Percentiles rank a stretch among this genome's conserved stretches.
phyloP scores from a whole-genome alignment of 129 eudicot species.

The Saussurea involucrata region DNA sequence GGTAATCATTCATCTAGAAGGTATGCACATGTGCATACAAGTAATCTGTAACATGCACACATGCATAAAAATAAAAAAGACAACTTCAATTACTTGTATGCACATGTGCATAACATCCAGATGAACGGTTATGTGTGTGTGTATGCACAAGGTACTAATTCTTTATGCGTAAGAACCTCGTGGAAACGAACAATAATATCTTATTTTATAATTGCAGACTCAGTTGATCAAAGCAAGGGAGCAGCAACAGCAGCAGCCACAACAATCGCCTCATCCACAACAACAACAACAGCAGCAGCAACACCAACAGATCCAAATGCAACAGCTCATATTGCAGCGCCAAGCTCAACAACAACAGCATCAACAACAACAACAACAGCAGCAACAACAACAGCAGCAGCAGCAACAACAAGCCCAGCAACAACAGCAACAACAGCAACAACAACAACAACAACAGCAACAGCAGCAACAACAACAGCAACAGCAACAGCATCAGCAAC shows the following conservation, averaged over 20 bases:
- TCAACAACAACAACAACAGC: conserved; percentile 58
- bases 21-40: too few relatives aligned
- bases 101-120: too few relatives aligned
- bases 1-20: too few relatives aligned
- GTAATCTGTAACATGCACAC: too few relatives aligned
- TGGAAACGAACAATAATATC: not conserved
- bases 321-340: conserved; percentile 62
- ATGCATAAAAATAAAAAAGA: too few relatives aligned
- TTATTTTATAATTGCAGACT: conserved; percentile 47
- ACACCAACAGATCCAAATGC: conserved; percentile 66
- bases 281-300: conserved; percentile 65
- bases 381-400: conserved; percentile 55
- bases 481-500: conserved; percentile 73
- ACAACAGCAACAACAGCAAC: conserved; percentile 58
- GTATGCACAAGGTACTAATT: too few relatives aligned
- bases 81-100: too few relatives aligned
- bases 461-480: conserved; percentile 61
- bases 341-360: conserved; percentile 63
- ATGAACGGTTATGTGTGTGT: too few relatives aligned
- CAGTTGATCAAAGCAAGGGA: conserved; percentile 86
- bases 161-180: too few relatives aligned
- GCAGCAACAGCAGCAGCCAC: conserved; percentile 81
- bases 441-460: conserved; percentile 58
- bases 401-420: conserved; percentile 28
- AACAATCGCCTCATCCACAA: conserved; percentile 58